Base-by-base conservation (phyloP, 2,329 filamentous ascomycete species). In the Penicillium sp. region DNA sequence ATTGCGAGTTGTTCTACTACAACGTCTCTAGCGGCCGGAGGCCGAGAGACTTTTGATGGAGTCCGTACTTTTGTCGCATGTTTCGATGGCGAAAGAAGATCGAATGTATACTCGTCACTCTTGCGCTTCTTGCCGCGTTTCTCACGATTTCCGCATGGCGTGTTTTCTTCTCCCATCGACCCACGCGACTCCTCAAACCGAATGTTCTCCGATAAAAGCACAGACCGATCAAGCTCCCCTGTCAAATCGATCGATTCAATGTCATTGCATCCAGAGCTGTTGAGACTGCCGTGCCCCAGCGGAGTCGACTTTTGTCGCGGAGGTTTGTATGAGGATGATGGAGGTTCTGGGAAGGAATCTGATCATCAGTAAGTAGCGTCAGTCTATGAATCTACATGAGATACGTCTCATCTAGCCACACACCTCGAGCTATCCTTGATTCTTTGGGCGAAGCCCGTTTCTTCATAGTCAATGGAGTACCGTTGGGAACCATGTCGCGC, bases 91-190 rank as follows among this genome's bases (percentile, higher is more conserved):
- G 70, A 72, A 6, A 65, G 54, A 19, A 74, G 62, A 53, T 76
- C 73, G 6, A 68, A 71, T 35, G 69, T 66, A 51, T 76, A 76
- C 54, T 79, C 78, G 19, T 78, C 73, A 56, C 77, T 80, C 61
- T 79, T 80, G 47, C 78, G 70, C 62, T 80, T 80, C 61, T 74
- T 78, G 5, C 75, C 75, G 58, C 70, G 71, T 48, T 70, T 73
- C 18, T 71, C 63, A 18, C 61, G 27, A 19, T 74, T 68, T 47
- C 65, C 63, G 18, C 74, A 70, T 43, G 65, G 65, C 13, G 76
- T 75, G 51, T 67, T 70, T 36, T 76, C 74, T 61, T 78, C 76
- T 36, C 65, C 70, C 77, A 77, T 79, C 60, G 79, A 54, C 26
- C 63, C 63, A 35, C 66, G 70, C 18, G 76, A 64, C 35, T 76